Conservation (phyloP, 2,329 filamentous ascomycete genomes). For the Arthrinium puccinioides region DNA sequence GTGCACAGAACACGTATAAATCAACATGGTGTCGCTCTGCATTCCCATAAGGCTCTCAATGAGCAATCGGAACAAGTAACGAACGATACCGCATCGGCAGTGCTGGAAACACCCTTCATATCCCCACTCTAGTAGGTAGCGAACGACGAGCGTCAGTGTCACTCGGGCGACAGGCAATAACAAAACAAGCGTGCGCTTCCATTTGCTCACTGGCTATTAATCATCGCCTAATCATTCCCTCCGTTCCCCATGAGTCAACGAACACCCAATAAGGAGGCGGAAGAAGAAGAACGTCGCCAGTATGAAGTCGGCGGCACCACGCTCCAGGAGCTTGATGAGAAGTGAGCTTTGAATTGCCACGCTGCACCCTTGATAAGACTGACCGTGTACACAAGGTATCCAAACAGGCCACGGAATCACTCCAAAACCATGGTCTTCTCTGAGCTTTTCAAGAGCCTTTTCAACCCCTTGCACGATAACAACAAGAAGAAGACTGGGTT, state of each 20-base stretch:
- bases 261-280: constrained; percentile 29
- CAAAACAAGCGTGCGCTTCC: no score
- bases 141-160: no score
- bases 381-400: constrained; percentile 54
- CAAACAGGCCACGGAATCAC: constrained; percentile 75
- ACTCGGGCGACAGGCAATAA: no score
- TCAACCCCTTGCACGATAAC: constrained; percentile 73
- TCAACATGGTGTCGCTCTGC: no score
- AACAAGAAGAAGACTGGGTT: constrained; percentile 64
- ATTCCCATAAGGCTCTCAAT: no score
- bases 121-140: no score
- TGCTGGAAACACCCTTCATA: no score
- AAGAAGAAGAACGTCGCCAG: constrained; percentile 44
- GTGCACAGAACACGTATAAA: no score
- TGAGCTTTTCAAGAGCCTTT: constrained; percentile 67
- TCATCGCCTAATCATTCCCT: not conserved
- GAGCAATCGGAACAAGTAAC: no score
- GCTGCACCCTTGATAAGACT: constrained; percentile 3
- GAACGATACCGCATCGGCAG: no score
- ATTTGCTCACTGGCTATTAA: no score
- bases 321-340: constrained; percentile 35
- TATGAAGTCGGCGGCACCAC: constrained; percentile 34
- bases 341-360: constrained; percentile 21
- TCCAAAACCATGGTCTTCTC: constrained; percentile 76
- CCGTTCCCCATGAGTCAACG: constrained; percentile 24